Base-by-base conservation (phyloP, 352 stramenopile species). In the Phytopythium boreale region DNA sequence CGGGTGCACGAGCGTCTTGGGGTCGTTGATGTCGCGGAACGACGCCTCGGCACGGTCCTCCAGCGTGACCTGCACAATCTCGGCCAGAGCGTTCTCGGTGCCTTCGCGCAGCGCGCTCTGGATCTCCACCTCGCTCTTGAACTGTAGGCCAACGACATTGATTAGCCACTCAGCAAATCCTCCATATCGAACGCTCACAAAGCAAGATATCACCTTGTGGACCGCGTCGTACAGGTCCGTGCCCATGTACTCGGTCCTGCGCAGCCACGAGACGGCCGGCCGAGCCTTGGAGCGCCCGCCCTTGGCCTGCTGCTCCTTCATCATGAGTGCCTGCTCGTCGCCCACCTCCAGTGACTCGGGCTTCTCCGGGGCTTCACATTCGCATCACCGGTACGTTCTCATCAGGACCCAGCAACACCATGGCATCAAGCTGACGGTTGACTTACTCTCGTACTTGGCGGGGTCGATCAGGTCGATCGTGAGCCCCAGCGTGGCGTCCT, bases 41-140 rank as follows among this genome's bases (percentile, higher is more conserved):
- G 87, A 95, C 34, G 78, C 79, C 71, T 93, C 84, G 27, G 87
- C 87, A n/a, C 84, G 84, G 24, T 92, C 80, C 49, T 93, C 81
- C 41, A 95, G 68, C 39, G 84, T 84, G 24, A 82, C 59, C 39
- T 84, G 75, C 49, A 93, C 72, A 26, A 91, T 83, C 59, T 93
- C 83, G 14, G 83, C 84, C 56, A 95, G 67, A 17, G 86, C 86
- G 29, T 80, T 92, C 62, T 95, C 84, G 12, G 84, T 95, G 56
- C 83, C 83, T 75, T 95, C 83, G 37, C 87, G 84, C 50, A 95
- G 69, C 43, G 82, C 84, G 34, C 74, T 91, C 67, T 95, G 87
- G 61, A 95, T 88, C 66, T 95, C 87, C 34, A 87, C 80, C 56
- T 95, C 87, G 63, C 84, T 95, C 66, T 92, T 92, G 67, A 95